phyloP scores from a whole-genome alignment of 2,329 filamentous ascomycete genomes.

The Pseudogymnoascus sp. region DNA sequence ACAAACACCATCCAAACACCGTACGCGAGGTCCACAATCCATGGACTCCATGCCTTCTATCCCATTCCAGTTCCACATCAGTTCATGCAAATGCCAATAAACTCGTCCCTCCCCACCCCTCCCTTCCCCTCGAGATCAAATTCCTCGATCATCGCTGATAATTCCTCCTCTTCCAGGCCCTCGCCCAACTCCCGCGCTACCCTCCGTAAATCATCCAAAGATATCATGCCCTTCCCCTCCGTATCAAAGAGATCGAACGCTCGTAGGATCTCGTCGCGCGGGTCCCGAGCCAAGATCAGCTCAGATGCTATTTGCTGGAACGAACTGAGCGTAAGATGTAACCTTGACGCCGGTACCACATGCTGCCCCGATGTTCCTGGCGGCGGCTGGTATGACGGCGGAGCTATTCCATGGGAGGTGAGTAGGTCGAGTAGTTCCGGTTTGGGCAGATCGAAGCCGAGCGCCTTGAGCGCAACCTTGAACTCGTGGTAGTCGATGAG shows the following conservation, averaged over 20 bases:
- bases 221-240: constrained; percentile 85
- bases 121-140: constrained; percentile 93
- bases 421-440: constrained; percentile 74
- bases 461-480: constrained; percentile 88
- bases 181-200: constrained; percentile 90
- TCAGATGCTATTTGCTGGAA: constrained; percentile 73
- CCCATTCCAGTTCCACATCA: constrained; percentile 14
- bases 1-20: constrained; percentile 5
- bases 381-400: constrained; percentile 46
- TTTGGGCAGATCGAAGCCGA: constrained; percentile 88
- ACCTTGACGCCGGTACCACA: constrained; percentile 36
- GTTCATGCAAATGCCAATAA: constrained; percentile 35
- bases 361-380: constrained; percentile 31
- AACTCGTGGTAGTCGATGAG: constrained; percentile 97
- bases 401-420: constrained; percentile 68
- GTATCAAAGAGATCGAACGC: constrained; percentile 93
- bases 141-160: constrained; percentile 94
- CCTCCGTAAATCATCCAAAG: constrained; percentile 74
- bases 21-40: neutral
- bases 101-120: constrained; percentile 62
- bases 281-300: constrained; percentile 74
- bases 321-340: constrained; percentile 58
- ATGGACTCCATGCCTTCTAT: neutral
- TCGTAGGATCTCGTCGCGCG: constrained; percentile 80
- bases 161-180: constrained; percentile 83